Evolutionary conservation across 2,329 filamentous ascomycete genomes (phyloP), one percentile per base, ranked within the genome.

Genomic region (Purpureocillium lavendulum): DNA sequence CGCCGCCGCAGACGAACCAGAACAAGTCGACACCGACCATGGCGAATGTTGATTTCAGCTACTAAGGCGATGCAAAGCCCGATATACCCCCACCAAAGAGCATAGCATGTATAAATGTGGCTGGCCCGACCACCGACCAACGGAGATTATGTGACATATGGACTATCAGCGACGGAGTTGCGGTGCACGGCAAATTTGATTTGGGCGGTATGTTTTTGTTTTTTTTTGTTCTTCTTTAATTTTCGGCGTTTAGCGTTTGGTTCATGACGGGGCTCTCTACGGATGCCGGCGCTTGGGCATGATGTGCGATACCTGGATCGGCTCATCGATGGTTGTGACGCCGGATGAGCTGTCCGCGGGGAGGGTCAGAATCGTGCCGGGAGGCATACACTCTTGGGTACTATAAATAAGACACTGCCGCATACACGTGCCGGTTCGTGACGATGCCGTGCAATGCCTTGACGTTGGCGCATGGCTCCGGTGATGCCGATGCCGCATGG

Each of bases 11-110:
- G 18, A 67, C 71, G 47, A 68, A 71, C 50, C 70, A 78, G 66
- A 62, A 69, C 65, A 62, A 69, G 45, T 49, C 53, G 15, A 49
- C 74, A 49, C 66, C 73, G 30, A 65, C 71, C 45, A 64, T 81
- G 61, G 75, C 72, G 43, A 69, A 74, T 54, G 72, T 81, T 49
- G 75, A 81, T 59, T 75, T 81, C 46, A 78, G 70, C 57, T 80
- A 80, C 51, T 81, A 64, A 32, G 17, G 21, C 21, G 21, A 14
- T 7, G 32, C 13, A 17, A 24, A 36, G n/a, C n/a, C 35, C 37
- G 24, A 38, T 40, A 40, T 40, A 43, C 39, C 41, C 31, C 14
- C 12, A 32, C 14, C 12, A 32, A 15, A 11, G 35, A 35, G 28
- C 34, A 30, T 28, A 33, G 33, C 34, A 35, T 33, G 29, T 40